phyloP scores from a whole-genome alignment of 2,329 filamentous ascomycete species.

The Pestalotiopsis sp. region DNA sequence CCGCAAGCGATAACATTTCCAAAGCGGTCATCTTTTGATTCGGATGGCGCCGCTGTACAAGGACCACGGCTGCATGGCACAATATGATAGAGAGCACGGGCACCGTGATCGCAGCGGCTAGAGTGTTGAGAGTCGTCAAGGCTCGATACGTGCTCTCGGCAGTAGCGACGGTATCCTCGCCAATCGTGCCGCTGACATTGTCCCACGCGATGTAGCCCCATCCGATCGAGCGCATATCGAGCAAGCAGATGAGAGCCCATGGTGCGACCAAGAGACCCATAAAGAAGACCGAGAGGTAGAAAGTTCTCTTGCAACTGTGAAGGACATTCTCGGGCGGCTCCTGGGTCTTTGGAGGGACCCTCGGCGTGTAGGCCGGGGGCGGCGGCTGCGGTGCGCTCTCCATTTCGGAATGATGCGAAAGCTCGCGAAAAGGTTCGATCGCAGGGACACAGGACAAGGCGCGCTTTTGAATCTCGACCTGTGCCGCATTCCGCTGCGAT shows the following conservation, averaged over 20 bases:
- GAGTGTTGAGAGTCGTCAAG: background rate
- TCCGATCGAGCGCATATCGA: background rate
- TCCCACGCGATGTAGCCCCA: background rate
- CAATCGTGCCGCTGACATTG: background rate
- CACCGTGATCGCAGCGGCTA: background rate
- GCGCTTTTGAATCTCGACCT: background rate
- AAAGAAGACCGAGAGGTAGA: background rate
- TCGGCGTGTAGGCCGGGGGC: background rate
- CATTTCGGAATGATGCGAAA: background rate
- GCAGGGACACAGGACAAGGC: background rate
- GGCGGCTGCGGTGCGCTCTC: background rate
- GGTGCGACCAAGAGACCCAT: background rate
- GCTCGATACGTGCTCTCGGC: background rate
- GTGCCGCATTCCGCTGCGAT: no score
- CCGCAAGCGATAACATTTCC: background rate
- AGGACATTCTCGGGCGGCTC: background rate
- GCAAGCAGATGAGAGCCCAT: background rate
- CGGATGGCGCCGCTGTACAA: background rate
- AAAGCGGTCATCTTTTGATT: background rate
- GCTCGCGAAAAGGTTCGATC: background rate
- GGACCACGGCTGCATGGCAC: background rate
- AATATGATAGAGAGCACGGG: background rate
- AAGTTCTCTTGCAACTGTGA: background rate
- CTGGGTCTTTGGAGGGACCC: background rate
- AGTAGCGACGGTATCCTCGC: background rate